Conservation (phyloP, 129 eudicot species). For the Lactuca sativa region DNA sequence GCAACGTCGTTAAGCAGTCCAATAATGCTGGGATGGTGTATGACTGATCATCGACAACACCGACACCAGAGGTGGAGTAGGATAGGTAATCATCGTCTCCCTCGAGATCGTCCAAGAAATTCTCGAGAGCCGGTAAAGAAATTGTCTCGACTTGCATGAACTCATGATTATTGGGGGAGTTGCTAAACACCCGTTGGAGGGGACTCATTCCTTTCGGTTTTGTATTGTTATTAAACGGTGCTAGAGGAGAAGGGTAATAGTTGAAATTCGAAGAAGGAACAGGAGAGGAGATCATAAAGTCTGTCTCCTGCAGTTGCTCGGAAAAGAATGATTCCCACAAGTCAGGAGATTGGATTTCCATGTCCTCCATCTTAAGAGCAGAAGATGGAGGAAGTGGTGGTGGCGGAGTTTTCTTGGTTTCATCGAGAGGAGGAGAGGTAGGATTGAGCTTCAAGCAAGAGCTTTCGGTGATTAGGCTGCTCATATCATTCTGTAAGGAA, state of each 20-base stretch:
- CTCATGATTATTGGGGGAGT: slow-evolving; percentile 63
- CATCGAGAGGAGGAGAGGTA: slow-evolving; percentile 22
- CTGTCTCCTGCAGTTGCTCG: slow-evolving; percentile 49
- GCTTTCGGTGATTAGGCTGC: slow-evolving; percentile 34
- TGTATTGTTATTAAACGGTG: slow-evolving; percentile 27
- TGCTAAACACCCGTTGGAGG: slow-evolving; percentile 53
- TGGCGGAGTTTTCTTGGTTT: slow-evolving; percentile 26
- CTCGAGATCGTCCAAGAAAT: slow-evolving; percentile 54
- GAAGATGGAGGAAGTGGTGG: slow-evolving; percentile 20
- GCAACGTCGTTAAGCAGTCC: slow-evolving; percentile 60
- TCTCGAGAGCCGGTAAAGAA: slow-evolving; percentile 60
- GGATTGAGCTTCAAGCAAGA: slow-evolving; percentile 43
- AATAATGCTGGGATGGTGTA: slow-evolving; percentile 54
- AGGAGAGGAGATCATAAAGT: slow-evolving; percentile 79
- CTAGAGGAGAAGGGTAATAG: slow-evolving; percentile 36
- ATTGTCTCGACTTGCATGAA: slow-evolving; percentile 71
- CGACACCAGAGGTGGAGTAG: slow-evolving; percentile 17
- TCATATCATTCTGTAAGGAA: slow-evolving; percentile 43
- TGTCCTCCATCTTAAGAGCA: slow-evolving; percentile 32
- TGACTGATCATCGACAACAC: slow-evolving; percentile 25
- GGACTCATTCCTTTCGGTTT: slow-evolving; percentile 74
- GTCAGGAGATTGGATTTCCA: slow-evolving; percentile 62
- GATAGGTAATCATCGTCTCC: slow-evolving; percentile 37
- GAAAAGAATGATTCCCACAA: slow-evolving; percentile 65
- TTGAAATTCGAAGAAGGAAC: slow-evolving; percentile 31